Base-by-base conservation (phyloP, 495 filamentous ascomycete species). In the Aspergillus egyptiacus region DNA sequence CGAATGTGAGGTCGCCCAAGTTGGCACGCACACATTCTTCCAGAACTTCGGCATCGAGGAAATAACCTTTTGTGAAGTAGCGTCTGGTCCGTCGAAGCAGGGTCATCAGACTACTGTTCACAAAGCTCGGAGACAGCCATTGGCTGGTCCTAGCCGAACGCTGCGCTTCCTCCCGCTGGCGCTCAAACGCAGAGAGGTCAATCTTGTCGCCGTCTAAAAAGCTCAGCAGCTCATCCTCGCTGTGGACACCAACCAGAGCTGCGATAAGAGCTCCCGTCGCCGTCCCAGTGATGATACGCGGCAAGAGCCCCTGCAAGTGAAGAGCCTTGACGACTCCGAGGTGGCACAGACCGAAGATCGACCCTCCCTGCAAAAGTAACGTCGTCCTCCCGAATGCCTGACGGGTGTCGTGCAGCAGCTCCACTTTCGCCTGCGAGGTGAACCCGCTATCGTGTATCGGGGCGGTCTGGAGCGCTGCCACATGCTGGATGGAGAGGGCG, bases 341-440 rank as follows among this genome's bases (percentile, higher is more conserved):
- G 66, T 97, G 91, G 55, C 89, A 96, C 5, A 95, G 67, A 0
- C 90, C 91, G 57, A 97, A 97, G 28, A 93, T 90, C 23, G 89
- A 85, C 2, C 91, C 91, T 17, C 91, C 91, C 61, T 96, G 91
- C 3, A 97, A 65, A 10, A 96, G 85, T 36, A 97, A 71, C 2
- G 87, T 90, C 31, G 81, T 90, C 34, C 90, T 74, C 15, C 91
- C 91, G 71, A 94, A 95, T 0, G 88, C 89, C 59, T 93, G 90
- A 10, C 91, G 76, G 9, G 89, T 89, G 70, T 95, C 89, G 60
- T 95, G 89, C 42, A 96, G 69, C 37, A 96, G 74, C 61, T 96
- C 87, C 31, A 96, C 71, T 67, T 95, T 96, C 14, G 79, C 78
- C 67, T 96, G 91, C 18, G 83, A 87, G 15, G 82, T 87, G 58